Evolutionary conservation across 2,329 filamentous ascomycete species (phyloP), one percentile per base, ranked within the genome.

Genomic region (Alternaria metachromatica): DNA sequence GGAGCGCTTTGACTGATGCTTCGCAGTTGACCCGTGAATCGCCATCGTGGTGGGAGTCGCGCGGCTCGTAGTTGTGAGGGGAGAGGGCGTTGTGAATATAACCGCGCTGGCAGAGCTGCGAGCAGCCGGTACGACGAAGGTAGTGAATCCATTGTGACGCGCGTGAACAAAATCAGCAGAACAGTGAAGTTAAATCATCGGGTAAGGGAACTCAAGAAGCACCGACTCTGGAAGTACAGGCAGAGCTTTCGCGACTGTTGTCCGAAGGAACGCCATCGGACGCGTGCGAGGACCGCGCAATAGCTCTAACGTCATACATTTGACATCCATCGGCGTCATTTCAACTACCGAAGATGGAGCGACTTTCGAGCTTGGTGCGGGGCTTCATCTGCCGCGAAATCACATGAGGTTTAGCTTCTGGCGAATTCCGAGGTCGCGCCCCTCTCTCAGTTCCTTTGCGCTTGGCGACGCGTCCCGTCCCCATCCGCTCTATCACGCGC

Each of bases 101-200:
- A 68, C 44, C 76, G 74, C 26, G 72, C 68, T 37, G 75, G 71
- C 18, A 78, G 68, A 26, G 72, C 62, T 53, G 72, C 60, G 26
- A 78, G 67, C n/a, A 78, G 62, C 59, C 75, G 68, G 53, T 72
- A 78, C 28, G 75, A 71, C 6, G 71, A 65, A 49, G 73, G 71
- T 45, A 78, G 25, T 5, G 68, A 61, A 44, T 77, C 73, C 77
- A 79, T 79, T 64, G 63, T 67, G 67, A 61, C 46, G 50, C 21
- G 25, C 43, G 49, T 30, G 10, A n/a, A 48, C n/a, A 41, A 5
- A 13, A 41, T 15, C n/a, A 59, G 49, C 49, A 54, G 28, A 20
- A 11, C 53, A 57, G 43, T 18, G 30, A 33, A 26, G 46, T 54
- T 55, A 59, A 54, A 59, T 43, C 56, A 41, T 33, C 28, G 4